Evolutionary conservation across 495 filamentous ascomycete genomes (phyloP), one percentile per base, ranked within the genome.

Genomic region (Aspergillus funiculosus): DNA sequence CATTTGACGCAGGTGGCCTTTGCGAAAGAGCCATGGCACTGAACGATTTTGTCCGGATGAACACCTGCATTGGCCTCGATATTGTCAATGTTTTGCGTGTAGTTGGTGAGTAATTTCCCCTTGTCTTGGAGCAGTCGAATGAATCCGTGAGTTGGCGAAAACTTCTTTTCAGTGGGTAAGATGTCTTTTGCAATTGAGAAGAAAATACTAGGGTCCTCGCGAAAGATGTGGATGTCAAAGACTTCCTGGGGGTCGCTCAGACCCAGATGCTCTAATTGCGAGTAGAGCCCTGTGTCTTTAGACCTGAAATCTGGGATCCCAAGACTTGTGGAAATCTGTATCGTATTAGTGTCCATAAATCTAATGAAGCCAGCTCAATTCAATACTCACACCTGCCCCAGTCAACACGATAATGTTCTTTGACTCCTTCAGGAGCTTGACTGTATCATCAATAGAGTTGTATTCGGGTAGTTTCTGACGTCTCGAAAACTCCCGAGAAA

Each of bases 11-110:
- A 98, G 1, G 85, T 85, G 6, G 92, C 92, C 6, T 82, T 91
- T 7, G 91, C 92, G 60, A 95, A 98, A 9, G 86, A 92, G 39
- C 92, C 92, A 53, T 98, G 92, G 59, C 92, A 97, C 62, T 98
- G 92, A 15, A 98, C 83, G 8, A 98, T 79, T 47, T 94, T 95
- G 26, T 90, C 84, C 0, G 80, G 73, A 5, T 63, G 58, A 36
- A 98, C 90, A 10, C 92, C 92, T 1, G 91, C 92, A 44, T 85
- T 81, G 24, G 78, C 79, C 60, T 98, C 92, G 36, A 98, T 83
- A 56, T 97, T 96, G 69, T 98, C 92, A 54, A 98, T 98, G 61
- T 98, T 98, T 62, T 98, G 92, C 2, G 91, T 94, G 67, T 95
- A 98, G 65, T 96, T 95, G 19, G 90, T 97, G 38, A 96, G 74